Evolutionary conservation across 2,329 filamentous ascomycete species (phyloP).

Genomic region (Penicillium polonicum): DNA sequence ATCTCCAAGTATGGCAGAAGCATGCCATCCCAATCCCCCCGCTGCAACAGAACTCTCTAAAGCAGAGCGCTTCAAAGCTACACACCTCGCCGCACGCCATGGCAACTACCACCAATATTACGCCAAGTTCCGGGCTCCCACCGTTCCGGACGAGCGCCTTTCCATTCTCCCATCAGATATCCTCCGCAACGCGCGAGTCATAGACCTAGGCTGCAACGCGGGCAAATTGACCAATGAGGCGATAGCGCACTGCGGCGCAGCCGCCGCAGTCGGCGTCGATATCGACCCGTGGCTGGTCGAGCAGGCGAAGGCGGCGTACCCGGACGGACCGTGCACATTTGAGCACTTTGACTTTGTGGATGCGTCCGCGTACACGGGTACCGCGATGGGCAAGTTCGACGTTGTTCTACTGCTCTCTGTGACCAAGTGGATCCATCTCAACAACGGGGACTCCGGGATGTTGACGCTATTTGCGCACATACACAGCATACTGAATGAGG

Average conservation of each 20-base stretch:
- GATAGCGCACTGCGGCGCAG: constrained; percentile 24
- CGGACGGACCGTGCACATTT: constrained; percentile 27
- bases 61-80: constrained; percentile 30
- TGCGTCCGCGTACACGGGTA: constrained; percentile 23
- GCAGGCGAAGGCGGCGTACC: constrained; percentile 25
- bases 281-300: constrained; percentile 27
- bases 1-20: constrained; percentile 22
- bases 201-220: constrained; percentile 28
- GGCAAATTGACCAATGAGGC: constrained; percentile 27
- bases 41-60: constrained; percentile 23
- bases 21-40: constrained; percentile 7
- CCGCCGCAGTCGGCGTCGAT: constrained; percentile 25
- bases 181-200: constrained; percentile 24
- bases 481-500: constrained; percentile 22
- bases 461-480: constrained; percentile 25
- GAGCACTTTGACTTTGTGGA: constrained; percentile 28
- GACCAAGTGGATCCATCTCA: constrained; percentile 29
- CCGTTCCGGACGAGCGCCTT: constrained; percentile 26
- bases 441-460: constrained; percentile 24
- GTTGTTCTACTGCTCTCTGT: constrained; percentile 26
- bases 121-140: constrained; percentile 25
- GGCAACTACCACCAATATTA: constrained; percentile 30
- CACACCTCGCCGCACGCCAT: constrained; percentile 27
- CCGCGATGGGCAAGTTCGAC: constrained; percentile 26
- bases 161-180: constrained; percentile 26